Conservation (phyloP, 345 rosid species). For the Anastatica hierochuntica region DNA sequence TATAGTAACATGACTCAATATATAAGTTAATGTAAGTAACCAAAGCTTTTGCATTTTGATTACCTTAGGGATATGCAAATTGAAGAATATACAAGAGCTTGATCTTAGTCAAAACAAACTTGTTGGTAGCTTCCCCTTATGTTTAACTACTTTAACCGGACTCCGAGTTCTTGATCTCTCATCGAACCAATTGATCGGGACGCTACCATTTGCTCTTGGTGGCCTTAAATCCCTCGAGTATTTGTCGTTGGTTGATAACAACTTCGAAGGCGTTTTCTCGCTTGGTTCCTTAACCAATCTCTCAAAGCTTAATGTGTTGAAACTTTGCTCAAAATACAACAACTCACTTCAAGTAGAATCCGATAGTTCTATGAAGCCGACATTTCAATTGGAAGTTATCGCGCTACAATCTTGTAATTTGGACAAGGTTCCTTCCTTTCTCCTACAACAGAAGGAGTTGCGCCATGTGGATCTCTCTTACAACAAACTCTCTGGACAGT, state of each 20-base stretch:
- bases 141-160: neutral
- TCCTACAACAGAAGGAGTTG: neutral
- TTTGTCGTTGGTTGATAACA: neutral
- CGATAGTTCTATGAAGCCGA: neutral
- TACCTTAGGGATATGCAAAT: neutral
- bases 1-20: too few relatives aligned
- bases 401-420: neutral
- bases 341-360: neutral
- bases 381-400: slow-evolving; percentile 1
- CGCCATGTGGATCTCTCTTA: slow-evolving; percentile 1
- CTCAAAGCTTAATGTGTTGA: slow-evolving; percentile 1
- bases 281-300: neutral
- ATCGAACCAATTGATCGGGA: slow-evolving; percentile 3
- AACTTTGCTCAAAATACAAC: neutral
- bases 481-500: neutral
- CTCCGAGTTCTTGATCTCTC: slow-evolving; percentile 19
- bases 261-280: slow-evolving; percentile 7
- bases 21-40: too few relatives aligned
- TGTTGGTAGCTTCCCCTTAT: neutral
- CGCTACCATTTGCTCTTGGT: neutral
- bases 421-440: slow-evolving; percentile 3
- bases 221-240: slow-evolving; percentile 10
- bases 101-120: slow-evolving; percentile 1
- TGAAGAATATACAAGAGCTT: slow-evolving; percentile 5
- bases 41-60: too few relatives aligned